These are phyloP conservation scores for Quercus alba DNA, from an alignment of 306 rosid species.

Conservation along the genomic window DNA sequence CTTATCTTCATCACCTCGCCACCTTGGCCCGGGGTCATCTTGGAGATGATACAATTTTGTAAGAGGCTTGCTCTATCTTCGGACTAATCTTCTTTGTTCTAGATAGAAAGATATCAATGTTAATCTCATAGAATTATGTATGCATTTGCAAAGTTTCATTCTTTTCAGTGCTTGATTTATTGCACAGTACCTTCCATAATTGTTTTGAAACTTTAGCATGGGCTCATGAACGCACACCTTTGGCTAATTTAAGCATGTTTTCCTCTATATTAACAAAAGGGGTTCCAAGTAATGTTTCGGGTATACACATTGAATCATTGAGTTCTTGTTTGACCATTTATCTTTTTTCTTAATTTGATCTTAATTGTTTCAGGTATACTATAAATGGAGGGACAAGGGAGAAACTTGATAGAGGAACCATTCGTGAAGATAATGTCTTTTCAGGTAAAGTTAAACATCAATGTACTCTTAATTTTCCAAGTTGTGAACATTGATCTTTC, in stretches of 20 bases:
- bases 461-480: neutral
- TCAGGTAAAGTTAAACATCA: slow-evolving; percentile 52
- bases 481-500: slow-evolving; percentile 5
- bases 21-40: slow-evolving; percentile 65
- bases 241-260: neutral
- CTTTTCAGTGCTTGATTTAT: neutral
- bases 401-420: slow-evolving; percentile 81
- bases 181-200: neutral
- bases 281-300: neutral
- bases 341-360: neutral
- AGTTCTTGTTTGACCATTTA: slow-evolving; percentile 10
- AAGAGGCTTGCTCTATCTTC: slow-evolving; percentile 41
- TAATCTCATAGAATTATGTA: neutral
- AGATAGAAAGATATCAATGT: neutral
- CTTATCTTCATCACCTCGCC: slow-evolving; percentile 76
- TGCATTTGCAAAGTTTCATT: neutral
- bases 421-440: slow-evolving; percentile 69
- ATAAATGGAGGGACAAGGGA: slow-evolving; percentile 96
- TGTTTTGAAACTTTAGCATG: no score
- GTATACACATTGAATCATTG: neutral
- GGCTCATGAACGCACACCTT: no score
- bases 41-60: slow-evolving; percentile 75
- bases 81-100: slow-evolving; percentile 10
- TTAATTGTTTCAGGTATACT: slow-evolving; percentile 61
- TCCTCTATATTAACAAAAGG: neutral